Conservation (phyloP, 2,329 filamentous ascomycete species). For the Aspergillus arachidicola region DNA sequence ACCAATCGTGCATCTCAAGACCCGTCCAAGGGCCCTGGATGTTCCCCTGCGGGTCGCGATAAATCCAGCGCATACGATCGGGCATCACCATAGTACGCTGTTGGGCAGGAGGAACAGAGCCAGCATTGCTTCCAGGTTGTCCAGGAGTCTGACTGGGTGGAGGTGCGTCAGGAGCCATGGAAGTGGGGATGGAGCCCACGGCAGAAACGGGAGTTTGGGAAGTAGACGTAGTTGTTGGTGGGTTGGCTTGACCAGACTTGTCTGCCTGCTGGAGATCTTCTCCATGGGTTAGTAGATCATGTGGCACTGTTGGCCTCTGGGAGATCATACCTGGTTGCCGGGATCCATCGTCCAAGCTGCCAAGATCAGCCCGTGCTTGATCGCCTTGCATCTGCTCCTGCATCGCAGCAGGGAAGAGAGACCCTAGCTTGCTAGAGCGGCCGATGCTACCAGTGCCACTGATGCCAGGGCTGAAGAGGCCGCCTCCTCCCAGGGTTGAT, state of each 20-base stretch:
- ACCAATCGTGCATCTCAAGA: constrained; percentile 99
- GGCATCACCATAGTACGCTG: constrained; percentile 97
- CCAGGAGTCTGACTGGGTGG: constrained; percentile 39
- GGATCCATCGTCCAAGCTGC: constrained; percentile 58
- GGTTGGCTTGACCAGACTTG: constrained; percentile 31
- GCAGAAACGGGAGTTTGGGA: constrained; percentile 42
- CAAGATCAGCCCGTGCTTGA: constrained; percentile 62
- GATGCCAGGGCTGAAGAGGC: constrained; percentile 66
- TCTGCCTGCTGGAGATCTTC: constrained; percentile 32
- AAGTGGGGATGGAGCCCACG: constrained; percentile 34
- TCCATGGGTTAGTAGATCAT: constrained; percentile 4
- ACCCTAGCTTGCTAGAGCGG: constrained; percentile 79
- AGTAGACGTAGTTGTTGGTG: constrained; percentile 33
- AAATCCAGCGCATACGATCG: constrained; percentile 98
- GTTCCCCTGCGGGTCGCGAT: constrained; percentile 89
- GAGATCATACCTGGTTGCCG: constrained; percentile 58
- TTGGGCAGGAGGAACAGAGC: constrained; percentile 68
- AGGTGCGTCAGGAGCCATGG: constrained; percentile 33
- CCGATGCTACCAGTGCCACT: constrained; percentile 67
- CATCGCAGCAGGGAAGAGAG: constrained; percentile 84
- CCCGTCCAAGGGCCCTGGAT: constrained; percentile 95
- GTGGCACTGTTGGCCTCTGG: background rate
- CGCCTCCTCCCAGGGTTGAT: constrained; percentile 43
- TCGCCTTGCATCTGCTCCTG: constrained; percentile 81
- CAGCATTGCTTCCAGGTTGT: constrained; percentile 48